These are phyloP conservation scores for Gamsiella multidivaricata DNA, from an alignment of 192 early-diverging fungal genomes.

Conservation along the genomic window DNA sequence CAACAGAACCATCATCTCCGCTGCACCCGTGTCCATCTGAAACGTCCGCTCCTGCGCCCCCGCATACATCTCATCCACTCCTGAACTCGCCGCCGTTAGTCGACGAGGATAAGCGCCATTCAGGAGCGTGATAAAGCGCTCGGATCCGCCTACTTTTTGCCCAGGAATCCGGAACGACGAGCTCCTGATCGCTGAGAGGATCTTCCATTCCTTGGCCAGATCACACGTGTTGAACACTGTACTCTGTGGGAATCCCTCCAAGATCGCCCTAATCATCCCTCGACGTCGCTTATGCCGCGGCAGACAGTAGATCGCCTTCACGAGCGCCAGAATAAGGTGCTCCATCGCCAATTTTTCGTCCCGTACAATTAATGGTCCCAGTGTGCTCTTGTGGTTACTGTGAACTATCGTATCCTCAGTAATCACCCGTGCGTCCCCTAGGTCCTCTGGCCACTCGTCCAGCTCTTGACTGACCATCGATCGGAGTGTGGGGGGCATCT, in stretches of 20 bases:
- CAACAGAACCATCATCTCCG: constrained; percentile 37
- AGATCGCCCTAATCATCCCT: constrained; percentile 9
- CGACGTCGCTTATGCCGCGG: constrained; percentile 13
- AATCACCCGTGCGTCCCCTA: not conserved
- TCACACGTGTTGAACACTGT: constrained; percentile 8
- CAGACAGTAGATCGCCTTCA: constrained; percentile 35
- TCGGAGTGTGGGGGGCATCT: constrained; percentile 28
- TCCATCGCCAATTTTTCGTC: constrained; percentile 10
- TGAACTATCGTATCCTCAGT: not conserved
- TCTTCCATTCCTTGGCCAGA: constrained; percentile 43
- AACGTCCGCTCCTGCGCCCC: constrained; percentile 6
- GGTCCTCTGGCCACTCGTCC: constrained; percentile 6
- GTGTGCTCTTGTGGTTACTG: too few relatives aligned
- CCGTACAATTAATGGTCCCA: not conserved
- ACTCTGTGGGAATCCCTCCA: constrained; percentile 3
- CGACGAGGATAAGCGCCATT: constrained; percentile 17
- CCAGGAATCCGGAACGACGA: constrained; percentile 37
- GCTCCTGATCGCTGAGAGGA: constrained; percentile 10
- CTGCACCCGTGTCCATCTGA: constrained; percentile 10
- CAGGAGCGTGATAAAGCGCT: constrained; percentile 26
- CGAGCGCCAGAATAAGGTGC: constrained; percentile 26
- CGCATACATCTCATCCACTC: constrained; percentile 5
- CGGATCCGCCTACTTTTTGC: constrained; percentile 30
- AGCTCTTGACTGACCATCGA: constrained; percentile 2
- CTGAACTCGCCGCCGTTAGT: constrained; percentile 17